These are phyloP conservation scores for Plasmodium inui DNA, from an alignment of 169 alveolate genomes.

Conservation along the genomic window DNA sequence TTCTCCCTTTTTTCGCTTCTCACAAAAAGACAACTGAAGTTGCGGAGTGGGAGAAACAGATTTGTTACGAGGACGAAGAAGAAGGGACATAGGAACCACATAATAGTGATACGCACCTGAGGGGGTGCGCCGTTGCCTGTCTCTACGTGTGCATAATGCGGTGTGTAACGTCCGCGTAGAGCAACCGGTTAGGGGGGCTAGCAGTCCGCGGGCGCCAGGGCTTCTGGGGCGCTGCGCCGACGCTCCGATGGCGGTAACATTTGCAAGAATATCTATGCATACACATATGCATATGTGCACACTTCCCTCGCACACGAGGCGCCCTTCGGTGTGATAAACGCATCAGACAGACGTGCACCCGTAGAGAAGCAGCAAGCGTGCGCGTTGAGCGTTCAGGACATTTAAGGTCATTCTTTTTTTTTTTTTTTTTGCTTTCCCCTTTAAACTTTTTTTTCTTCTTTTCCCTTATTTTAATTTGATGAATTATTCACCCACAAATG, in stretches of 20 bases:
- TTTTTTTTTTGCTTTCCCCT: not conserved
- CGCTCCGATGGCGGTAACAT: not conserved
- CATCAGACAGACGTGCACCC: not conserved
- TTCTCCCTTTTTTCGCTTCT: constrained; percentile 35
- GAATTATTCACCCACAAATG: not conserved
- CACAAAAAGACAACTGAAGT: constrained; percentile 8
- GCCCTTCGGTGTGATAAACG: not conserved
- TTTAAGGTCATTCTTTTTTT: not conserved
- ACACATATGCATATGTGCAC: not conserved
- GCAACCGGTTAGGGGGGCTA: not conserved
- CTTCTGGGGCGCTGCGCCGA: not conserved
- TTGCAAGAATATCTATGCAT: not conserved
- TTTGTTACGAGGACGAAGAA: constrained; percentile 7
- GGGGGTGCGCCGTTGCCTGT: not conserved
- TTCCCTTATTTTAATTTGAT: not conserved
- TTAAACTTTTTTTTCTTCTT: not conserved
- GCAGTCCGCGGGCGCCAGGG: not conserved
- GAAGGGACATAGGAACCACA: constrained; percentile 46
- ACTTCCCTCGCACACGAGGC: not conserved
- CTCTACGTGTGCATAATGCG: not conserved
- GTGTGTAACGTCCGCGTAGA: not conserved
- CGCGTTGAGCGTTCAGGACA: not conserved
- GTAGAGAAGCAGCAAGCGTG: not conserved
- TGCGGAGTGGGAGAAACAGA: constrained; percentile 2
- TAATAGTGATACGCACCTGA: constrained; percentile 14